Evolutionary conservation across 148 eudicot species (phyloP), one percentile per base, ranked within the genome.

Genomic region (Cornus controversa): DNA sequence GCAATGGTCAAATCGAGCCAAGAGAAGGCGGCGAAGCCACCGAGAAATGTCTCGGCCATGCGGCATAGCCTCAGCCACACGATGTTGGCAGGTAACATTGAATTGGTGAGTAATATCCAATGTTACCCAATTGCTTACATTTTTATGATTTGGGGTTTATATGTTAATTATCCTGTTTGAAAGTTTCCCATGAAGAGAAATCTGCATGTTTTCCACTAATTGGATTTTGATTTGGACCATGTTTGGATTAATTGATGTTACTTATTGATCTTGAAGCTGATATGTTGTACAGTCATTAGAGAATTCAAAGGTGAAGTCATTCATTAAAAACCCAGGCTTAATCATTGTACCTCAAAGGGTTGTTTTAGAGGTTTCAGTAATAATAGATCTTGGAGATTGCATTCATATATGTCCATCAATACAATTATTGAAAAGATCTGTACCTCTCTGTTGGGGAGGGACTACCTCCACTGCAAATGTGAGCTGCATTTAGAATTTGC

Each of bases 31-130:
- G 82, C 84, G 18, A 87, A 83, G 80, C 92, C 89, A 50, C 92
- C 92, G 4, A 83, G 90, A 72, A 85, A 82, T 36, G 77, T 79
- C 42, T 81, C 89, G 0, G 60, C 75, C 8, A 80, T 91, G 82
- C 58, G 91, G 42, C 94, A 89, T 79, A 79, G 85, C 72, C 80
- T 85, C 70, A 87, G 94, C 86, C 90, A 88, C 6, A 83, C 85
- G 47, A 45, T 83, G 66, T 82, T 88, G 78, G 81, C 74, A 8
- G 86, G 83, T 71, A 54, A 60, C 42, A 60, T 72, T 66, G 72
- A 79, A 25, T 77, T 85, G 85, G 94, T 89, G 74, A 79, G 91
- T 80, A 10, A 26, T 8, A 36, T 67, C 18, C 36, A 10, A 73
- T 77, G 60, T 47, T 34, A 14, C 29, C 74, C 37, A 26, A 28